Evolutionary conservation across 192 early-diverging fungal species (phyloP).

Genomic region (Mortierella antarctica): DNA sequence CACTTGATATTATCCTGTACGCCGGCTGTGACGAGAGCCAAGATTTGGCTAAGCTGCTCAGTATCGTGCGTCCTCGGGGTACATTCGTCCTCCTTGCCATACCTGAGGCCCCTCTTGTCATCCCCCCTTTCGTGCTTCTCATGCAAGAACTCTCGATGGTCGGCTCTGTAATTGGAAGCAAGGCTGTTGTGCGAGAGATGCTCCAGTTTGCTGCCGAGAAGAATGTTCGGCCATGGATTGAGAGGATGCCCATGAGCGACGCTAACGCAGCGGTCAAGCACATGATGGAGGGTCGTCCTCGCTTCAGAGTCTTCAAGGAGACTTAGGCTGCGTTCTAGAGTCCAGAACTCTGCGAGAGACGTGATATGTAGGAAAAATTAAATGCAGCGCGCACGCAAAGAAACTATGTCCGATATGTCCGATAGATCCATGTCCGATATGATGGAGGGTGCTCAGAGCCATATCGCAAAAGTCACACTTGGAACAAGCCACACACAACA

Average conservation of each 20-base stretch:
- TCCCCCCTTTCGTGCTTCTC: slow-evolving; percentile 56
- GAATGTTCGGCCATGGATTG: slow-evolving; percentile 72
- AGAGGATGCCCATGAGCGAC: slow-evolving; percentile 70
- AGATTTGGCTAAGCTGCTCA: slow-evolving; percentile 60
- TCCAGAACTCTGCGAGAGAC: background rate
- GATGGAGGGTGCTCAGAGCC: too few relatives aligned
- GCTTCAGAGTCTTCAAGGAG: slow-evolving; percentile 79
- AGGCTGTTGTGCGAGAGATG: slow-evolving; percentile 69
- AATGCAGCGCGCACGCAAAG: too few relatives aligned
- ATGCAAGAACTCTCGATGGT: slow-evolving; percentile 61
- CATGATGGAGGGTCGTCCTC: slow-evolving; percentile 69
- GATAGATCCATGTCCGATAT: too few relatives aligned
- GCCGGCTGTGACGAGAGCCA: slow-evolving; percentile 45
- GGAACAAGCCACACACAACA: too few relatives aligned
- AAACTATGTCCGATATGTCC: too few relatives aligned
- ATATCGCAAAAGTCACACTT: too few relatives aligned
- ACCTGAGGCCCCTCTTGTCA: slow-evolving; percentile 64
- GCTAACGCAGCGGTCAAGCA: slow-evolving; percentile 70
- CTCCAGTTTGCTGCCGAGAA: slow-evolving; percentile 73
- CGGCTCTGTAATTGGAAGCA: slow-evolving; percentile 76
- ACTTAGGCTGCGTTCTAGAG: slow-evolving; percentile 56
- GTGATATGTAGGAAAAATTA: too few relatives aligned
- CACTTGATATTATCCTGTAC: slow-evolving; percentile 51
- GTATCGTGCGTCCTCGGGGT: slow-evolving; percentile 65
- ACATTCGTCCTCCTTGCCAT: slow-evolving; percentile 73